Evolutionary conservation across 257 asterid species (phyloP).

Genomic region (Solanum pennellii): DNA sequence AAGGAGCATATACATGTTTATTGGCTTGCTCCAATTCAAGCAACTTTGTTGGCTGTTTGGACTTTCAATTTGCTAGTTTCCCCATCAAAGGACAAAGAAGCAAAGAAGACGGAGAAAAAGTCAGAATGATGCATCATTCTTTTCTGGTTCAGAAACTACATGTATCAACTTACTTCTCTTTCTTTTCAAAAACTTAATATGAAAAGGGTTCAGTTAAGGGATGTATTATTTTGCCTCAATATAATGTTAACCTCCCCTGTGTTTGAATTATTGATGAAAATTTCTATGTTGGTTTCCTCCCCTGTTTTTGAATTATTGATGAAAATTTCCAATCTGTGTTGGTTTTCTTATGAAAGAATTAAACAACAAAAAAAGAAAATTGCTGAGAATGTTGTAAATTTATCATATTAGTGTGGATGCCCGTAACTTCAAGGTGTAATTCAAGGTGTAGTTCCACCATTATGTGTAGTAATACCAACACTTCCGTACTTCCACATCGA

Average conservation of each 20-base stretch:
- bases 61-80: slow-evolving; percentile 29
- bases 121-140: slow-evolving; percentile 21
- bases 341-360: neutral
- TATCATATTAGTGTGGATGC: neutral
- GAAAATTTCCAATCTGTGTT: neutral
- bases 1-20: slow-evolving; percentile 76
- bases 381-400: neutral
- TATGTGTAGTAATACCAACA: neutral
- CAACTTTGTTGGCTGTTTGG: slow-evolving; percentile 71
- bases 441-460: neutral
- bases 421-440: neutral
- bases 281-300: neutral
- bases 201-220: neutral
- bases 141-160: neutral
- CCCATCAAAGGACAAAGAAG: slow-evolving; percentile 12
- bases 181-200: neutral
- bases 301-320: neutral
- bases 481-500: neutral
- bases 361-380: neutral
- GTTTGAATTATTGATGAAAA: neutral
- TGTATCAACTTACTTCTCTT: neutral
- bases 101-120: slow-evolving; percentile 16
- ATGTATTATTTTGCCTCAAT: neutral
- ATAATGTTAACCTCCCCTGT: neutral
- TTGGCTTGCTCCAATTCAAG: slow-evolving; percentile 90